These are phyloP conservation scores for Phytophthora agathidicida DNA, from an alignment of 352 stramenopile genomes.

Conservation along the genomic window DNA sequence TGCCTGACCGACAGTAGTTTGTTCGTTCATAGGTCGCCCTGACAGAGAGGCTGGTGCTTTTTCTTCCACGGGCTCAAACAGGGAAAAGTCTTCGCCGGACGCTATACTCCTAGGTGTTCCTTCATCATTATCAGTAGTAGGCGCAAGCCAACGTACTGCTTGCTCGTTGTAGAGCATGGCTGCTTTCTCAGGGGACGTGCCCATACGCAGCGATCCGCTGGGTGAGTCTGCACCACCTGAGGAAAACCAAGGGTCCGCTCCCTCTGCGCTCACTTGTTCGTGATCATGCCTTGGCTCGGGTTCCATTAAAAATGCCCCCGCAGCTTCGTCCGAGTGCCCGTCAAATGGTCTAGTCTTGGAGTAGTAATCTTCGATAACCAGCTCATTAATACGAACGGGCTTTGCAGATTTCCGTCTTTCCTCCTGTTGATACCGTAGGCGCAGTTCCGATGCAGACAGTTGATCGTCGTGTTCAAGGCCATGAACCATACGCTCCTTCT, in stretches of 20 bases:
- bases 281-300: conserved; percentile 21
- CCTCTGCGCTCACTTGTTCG: background rate
- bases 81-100: conserved; percentile 19
- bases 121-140: conserved; percentile 14
- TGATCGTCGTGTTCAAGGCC: conserved; percentile 50
- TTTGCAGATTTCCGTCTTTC: conserved; percentile 45
- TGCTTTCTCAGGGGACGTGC: conserved; percentile 51
- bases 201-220: conserved; percentile 30
- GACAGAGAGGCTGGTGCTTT: conserved; percentile 19
- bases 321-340: conserved; percentile 22
- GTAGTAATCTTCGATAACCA: conserved; percentile 90
- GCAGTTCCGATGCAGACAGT: conserved; percentile 62
- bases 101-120: conserved; percentile 13
- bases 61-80: conserved; percentile 63
- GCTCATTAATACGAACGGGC: conserved; percentile 75
- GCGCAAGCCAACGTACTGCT: conserved; percentile 66
- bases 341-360: conserved; percentile 36
- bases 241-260: conserved; percentile 75
- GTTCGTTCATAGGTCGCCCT: background rate
- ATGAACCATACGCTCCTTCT: conserved; percentile 71
- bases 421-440: conserved; percentile 51
- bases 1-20: conserved; percentile 2
- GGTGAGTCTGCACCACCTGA: conserved; percentile 21
- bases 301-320: conserved; percentile 69
- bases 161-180: conserved; percentile 56